These are phyloP conservation scores for Apiospora pterosperma DNA, from an alignment of 2,329 filamentous ascomycete genomes.

Conservation along the genomic window DNA sequence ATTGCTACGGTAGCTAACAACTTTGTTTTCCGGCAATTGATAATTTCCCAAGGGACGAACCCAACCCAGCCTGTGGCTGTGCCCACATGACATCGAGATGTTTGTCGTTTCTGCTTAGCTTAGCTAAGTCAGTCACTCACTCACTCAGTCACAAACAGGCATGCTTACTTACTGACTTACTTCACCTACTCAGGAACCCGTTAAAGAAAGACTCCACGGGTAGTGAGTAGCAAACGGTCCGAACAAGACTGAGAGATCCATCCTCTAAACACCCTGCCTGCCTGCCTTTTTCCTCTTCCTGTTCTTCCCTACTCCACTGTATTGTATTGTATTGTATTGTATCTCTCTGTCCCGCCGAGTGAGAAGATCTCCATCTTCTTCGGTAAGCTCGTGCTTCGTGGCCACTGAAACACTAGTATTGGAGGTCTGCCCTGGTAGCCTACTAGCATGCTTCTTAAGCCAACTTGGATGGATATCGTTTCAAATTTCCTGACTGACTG, in stretches of 20 bases:
- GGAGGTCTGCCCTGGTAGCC: background rate
- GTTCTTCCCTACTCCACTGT: background rate
- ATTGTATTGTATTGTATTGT: background rate
- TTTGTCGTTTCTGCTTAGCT: no score
- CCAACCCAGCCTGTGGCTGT: background rate
- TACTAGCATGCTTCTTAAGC: background rate
- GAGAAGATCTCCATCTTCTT: background rate
- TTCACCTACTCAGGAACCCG: no score
- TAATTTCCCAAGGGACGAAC: background rate
- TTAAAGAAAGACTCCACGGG: no score
- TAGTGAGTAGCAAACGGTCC: no score
- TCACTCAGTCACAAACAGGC: no score
- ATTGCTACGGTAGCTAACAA: no score
- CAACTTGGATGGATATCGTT: background rate
- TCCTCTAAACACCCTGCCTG: no score
- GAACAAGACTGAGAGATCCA: no score
- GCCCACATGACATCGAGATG: no score
- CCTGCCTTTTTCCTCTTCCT: no score
- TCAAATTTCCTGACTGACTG: background rate
- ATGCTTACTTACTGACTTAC: no score
- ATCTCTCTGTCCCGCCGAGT: background rate
- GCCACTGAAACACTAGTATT: background rate
- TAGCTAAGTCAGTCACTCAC: no score
- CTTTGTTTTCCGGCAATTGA: background rate
- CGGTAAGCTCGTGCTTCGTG: background rate